phyloP scores from a whole-genome alignment of 2,329 filamentous ascomycete genomes.

The Scedosporium apiospermum region DNA sequence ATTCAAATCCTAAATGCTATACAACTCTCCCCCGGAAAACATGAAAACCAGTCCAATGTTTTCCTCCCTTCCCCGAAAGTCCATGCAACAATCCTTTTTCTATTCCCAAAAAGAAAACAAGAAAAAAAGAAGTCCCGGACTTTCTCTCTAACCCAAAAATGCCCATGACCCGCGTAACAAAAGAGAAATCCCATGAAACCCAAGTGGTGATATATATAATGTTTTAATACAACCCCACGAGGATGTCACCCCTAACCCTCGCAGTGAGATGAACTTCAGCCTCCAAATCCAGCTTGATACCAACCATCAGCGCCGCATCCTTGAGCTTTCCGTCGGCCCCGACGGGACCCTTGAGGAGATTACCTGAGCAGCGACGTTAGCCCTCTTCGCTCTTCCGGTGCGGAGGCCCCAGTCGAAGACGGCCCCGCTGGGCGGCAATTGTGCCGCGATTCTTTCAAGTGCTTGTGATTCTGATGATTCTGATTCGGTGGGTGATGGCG shows the following conservation, averaged over 20 bases:
- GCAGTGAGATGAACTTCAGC: conserved; percentile 54
- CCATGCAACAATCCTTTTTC: not conserved
- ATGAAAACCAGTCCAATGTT: not conserved
- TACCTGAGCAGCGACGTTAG: conserved; percentile 23
- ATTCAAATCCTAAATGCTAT: not conserved
- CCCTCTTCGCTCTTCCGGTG: not conserved
- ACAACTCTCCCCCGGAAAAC: not conserved
- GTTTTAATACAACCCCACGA: conserved; percentile 44
- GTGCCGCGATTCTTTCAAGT: not conserved
- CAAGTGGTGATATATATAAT: not conserved
- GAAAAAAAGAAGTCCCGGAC: not conserved
- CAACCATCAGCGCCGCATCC: conserved; percentile 46
- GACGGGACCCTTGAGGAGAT: conserved; percentile 46
- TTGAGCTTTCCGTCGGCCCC: conserved; percentile 49
- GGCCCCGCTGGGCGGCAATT: not conserved
- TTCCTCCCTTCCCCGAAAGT: not conserved
- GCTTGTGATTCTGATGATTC: not conserved
- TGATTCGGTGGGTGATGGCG: not conserved
- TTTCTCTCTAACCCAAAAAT: not conserved
- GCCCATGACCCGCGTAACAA: not conserved
- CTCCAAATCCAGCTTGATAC: conserved; percentile 55
- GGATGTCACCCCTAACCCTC: conserved; percentile 50
- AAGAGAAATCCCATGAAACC: not conserved
- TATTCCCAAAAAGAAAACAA: not conserved
- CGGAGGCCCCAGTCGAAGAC: conserved; percentile 1